These are phyloP conservation scores for Lycium ferocissimum DNA, from an alignment of 257 asterid species.

Conservation along the genomic window DNA sequence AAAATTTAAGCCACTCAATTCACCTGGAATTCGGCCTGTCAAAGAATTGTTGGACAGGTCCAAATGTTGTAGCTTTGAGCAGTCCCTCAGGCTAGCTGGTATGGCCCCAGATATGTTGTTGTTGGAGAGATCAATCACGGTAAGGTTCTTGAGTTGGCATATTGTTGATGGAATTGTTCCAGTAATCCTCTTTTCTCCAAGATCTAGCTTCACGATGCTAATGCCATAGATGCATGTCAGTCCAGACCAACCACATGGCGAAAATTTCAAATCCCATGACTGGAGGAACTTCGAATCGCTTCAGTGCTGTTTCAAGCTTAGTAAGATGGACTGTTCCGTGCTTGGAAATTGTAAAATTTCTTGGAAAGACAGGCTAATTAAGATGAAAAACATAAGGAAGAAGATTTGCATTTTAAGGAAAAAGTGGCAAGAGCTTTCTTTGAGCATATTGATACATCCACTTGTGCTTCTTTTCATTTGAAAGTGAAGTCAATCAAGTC, in stretches of 20 bases:
- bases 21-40: constrained; percentile 37
- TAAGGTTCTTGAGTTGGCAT: constrained; percentile 35
- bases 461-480: too few relatives aligned
- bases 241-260: constrained; percentile 36
- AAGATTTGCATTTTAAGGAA: background rate
- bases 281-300: constrained; percentile 45
- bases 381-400: constrained; percentile 29
- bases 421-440: too few relatives aligned
- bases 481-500: too few relatives aligned
- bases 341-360: constrained; percentile 38
- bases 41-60: constrained; percentile 33
- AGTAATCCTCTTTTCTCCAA: constrained; percentile 22
- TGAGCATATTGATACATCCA: too few relatives aligned
- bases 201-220: constrained; percentile 27
- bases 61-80: background rate
- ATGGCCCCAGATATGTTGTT: constrained; percentile 38
- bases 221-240: constrained; percentile 28
- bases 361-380: constrained; percentile 32
- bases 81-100: constrained; percentile 25
- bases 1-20: constrained; percentile 18
- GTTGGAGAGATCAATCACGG: background rate
- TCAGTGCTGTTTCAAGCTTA: constrained; percentile 55
- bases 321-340: constrained; percentile 30
- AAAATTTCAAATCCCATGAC: constrained; percentile 47
- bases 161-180: constrained; percentile 45